A percentile compares a stretch with the other conserved stretches of the same genome.
phyloP scores from a whole-genome alignment of 805 yeast genomes.

The Candida boidinii region DNA sequence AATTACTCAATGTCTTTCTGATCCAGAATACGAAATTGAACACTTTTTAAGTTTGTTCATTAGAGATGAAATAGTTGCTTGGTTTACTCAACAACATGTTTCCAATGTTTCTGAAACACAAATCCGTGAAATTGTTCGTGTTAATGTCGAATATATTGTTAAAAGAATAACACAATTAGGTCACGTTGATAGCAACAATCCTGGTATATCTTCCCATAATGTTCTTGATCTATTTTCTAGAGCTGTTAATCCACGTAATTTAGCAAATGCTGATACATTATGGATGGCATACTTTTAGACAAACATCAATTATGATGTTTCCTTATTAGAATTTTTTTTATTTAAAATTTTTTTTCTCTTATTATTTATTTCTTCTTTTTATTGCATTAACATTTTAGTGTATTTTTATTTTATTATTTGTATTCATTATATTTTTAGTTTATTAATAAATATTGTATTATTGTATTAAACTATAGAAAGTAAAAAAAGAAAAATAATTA shows the following conservation, averaged over 20 bases:
- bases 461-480: no score
- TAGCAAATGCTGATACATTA: constrained; percentile 83
- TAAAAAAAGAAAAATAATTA: no score
- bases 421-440: no score
- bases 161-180: constrained; percentile 71
- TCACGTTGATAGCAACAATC: constrained; percentile 42
- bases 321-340: background rate
- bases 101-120: constrained; percentile 79
- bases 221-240: constrained; percentile 85
- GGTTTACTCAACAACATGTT: constrained; percentile 86
- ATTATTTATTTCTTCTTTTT: constrained; percentile 1
- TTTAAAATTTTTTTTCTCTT: background rate
- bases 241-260: constrained; percentile 90
- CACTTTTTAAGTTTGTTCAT: constrained; percentile 90
- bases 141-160: constrained; percentile 78
- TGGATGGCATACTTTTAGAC: constrained; percentile 92
- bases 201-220: constrained; percentile 79
- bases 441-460: no score
- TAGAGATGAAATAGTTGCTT: constrained; percentile 88
- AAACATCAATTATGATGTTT: background rate
- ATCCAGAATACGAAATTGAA: constrained; percentile 87
- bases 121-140: constrained; percentile 75
- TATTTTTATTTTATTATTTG: no score
- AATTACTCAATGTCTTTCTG: constrained; percentile 81
- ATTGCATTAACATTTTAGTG: constrained; percentile 1